Percentiles rank a stretch among this genome's conserved stretches.
These are phyloP conservation scores for Corylus heterophylla DNA, from an alignment of 306 rosid genomes.

Conservation along the genomic window DNA sequence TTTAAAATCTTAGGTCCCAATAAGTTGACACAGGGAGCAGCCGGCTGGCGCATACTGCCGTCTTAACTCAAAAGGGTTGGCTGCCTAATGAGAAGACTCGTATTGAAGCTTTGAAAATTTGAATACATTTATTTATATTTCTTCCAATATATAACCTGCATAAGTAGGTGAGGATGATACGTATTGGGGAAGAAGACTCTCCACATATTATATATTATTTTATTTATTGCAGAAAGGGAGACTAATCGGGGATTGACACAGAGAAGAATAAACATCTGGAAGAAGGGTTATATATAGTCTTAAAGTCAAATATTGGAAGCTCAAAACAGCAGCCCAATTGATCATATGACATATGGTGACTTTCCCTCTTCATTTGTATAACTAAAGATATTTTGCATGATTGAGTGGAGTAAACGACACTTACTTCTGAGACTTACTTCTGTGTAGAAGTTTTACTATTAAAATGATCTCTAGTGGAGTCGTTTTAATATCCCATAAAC, in stretches of 20 bases:
- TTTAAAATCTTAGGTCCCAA: not conserved
- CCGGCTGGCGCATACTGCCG: too few species aligned
- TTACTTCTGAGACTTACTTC: too few species aligned
- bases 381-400: too few species aligned
- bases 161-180: constrained; percentile 3
- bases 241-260: not conserved
- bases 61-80: not conserved
- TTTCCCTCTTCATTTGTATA: too few species aligned
- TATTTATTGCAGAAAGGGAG: not conserved
- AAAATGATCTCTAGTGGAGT: too few species aligned
- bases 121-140: not conserved
- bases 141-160: constrained; percentile 1
- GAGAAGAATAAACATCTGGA: not conserved
- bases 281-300: not conserved
- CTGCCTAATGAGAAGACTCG: not conserved
- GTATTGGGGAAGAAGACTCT: not conserved
- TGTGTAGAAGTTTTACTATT: too few species aligned
- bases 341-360: too few species aligned
- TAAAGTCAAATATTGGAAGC: not conserved
- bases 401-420: too few species aligned
- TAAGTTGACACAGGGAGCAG: too few species aligned
- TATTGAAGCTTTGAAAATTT: not conserved
- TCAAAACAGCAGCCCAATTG: not conserved
- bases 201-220: not conserved
- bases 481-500: too few species aligned